Base-by-base conservation (phyloP, 148 eudicot genomes). In the Fagopyrum esculentum region DNA sequence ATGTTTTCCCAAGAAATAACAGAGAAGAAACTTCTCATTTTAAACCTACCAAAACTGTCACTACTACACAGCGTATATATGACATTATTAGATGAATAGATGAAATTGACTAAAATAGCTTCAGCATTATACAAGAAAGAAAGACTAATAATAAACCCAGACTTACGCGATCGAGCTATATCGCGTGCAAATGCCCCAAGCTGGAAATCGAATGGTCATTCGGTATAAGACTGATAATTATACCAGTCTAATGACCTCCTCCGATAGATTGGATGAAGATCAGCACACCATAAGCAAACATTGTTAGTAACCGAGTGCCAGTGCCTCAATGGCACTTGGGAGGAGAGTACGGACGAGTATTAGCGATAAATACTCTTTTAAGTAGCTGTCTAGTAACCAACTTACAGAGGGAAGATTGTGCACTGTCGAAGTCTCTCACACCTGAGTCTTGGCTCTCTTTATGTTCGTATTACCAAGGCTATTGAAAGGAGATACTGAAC, bases 391-490 rank as follows among this genome's bases (percentile, higher is more conserved):
- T 22, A n/a, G 61, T 56, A 17, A 17, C 52, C 13, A 49, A 49
- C 52, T 7, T 26, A 22, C 61, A 60, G 29, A 35, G 40, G 40
- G 40, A 35, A 35, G 40, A 35, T 35, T 35, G 40, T 35, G 40
- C 40, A 12, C 43, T 60, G 40, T 9, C 10, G 57, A 52, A 60
- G 66, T 17, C 70, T 50, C 30, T 77, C 75, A 82, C 83, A 85
- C 99, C 86, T 88, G 82, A 61, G 97, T 92, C 83, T 95, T 95
- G 50, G 97, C 99, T 82, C 97, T 87, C 85, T 95, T 95, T 92
- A 92, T 92, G 26, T 71, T 71, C 10, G 44, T 71, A 10, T 46
- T 46, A 49, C 99, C 99, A 3, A 92, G 96, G 80, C 87, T 92
- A 88, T 87, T 92, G 83, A 95, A 92, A 69, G 99, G 99, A 43